Conservation (phyloP, 2,329 filamentous ascomycete species). For the Penicillium sp. region DNA sequence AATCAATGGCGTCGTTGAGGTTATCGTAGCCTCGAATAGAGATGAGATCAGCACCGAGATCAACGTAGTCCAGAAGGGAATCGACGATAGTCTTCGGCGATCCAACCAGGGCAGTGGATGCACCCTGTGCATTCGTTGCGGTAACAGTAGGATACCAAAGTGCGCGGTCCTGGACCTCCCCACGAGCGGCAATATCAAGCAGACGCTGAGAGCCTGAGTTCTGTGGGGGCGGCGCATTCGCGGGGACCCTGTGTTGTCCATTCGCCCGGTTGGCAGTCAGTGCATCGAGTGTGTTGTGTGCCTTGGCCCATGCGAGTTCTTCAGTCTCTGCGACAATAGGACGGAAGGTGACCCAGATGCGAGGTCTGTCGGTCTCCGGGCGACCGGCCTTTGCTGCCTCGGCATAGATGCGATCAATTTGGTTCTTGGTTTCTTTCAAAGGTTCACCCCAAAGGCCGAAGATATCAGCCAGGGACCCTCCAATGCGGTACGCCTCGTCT, state of each 20-base stretch:
- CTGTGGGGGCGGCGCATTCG: conserved; percentile 47
- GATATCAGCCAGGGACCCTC: conserved; percentile 59
- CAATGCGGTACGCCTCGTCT: conserved; percentile 58
- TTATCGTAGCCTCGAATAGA: conserved; percentile 63
- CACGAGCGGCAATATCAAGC: conserved; percentile 54
- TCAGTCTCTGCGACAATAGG: conserved; percentile 62
- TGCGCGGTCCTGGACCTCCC: conserved; percentile 59
- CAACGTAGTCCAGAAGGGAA: conserved; percentile 57
- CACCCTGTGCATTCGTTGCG: conserved; percentile 59
- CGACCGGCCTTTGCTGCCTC: conserved; percentile 59
- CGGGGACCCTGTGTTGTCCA: conserved; percentile 32
- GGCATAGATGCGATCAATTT: conserved; percentile 60
- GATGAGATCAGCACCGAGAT: conserved; percentile 57
- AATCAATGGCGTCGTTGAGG: conserved; percentile 59
- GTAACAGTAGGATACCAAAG: conserved; percentile 65
- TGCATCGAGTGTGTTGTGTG: conserved; percentile 54
- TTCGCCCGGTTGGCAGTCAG: conserved; percentile 47
- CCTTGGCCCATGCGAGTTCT: conserved; percentile 61
- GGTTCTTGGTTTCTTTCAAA: conserved; percentile 61
- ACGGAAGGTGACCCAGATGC: conserved; percentile 64
- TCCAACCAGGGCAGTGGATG: conserved; percentile 59
- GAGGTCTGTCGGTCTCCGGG: conserved; percentile 51
- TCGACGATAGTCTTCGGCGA: conserved; percentile 54
- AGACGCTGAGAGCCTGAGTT: conserved; percentile 60
- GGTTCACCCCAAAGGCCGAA: conserved; percentile 65